These are phyloP conservation scores for Begonia loranthoides DNA, from an alignment of 306 rosid species.

Conservation along the genomic window DNA sequence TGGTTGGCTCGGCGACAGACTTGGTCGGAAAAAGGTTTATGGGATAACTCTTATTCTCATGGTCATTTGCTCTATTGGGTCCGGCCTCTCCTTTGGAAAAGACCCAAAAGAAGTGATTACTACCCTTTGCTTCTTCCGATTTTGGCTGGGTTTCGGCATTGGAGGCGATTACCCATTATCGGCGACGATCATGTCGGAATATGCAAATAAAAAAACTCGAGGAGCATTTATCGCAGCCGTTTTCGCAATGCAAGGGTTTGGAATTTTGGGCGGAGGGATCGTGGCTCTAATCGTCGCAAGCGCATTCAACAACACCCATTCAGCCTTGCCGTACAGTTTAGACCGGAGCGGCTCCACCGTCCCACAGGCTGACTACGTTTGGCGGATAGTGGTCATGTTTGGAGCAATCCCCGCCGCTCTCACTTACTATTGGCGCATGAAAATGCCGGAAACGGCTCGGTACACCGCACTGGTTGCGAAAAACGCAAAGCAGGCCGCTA, in stretches of 20 bases:
- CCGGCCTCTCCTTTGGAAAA: conserved; percentile 17
- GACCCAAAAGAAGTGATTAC: conserved; percentile 2
- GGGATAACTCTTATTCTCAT: conserved; percentile 16
- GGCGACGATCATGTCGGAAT: conserved; percentile 19
- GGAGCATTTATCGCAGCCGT: conserved; percentile 14
- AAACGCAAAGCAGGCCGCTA: conserved; percentile 11
- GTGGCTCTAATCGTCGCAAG: conserved; percentile 3
- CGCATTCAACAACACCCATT: conserved; percentile 3
- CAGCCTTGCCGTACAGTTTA: background rate
- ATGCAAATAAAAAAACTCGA: conserved; percentile 17
- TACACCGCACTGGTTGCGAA: conserved; percentile 12
- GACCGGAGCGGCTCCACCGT: background rate
- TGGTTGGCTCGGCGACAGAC: conserved; percentile 19
- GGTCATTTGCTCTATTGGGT: conserved; percentile 7
- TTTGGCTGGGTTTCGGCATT: conserved; percentile 19
- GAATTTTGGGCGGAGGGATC: conserved; percentile 6
- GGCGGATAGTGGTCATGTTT: conserved; percentile 13
- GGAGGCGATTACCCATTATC: conserved; percentile 21
- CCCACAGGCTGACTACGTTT: conserved; percentile 10
- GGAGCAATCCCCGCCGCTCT: conserved; percentile 13
- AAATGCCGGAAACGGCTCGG: conserved; percentile 19
- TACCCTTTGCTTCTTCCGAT: conserved; percentile 17
- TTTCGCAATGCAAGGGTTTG: conserved; percentile 15
- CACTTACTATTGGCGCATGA: conserved; percentile 14
- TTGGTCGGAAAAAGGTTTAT: conserved; percentile 12